phyloP scores from a whole-genome alignment of 2,329 filamentous ascomycete genomes.

The Fusarium papillatum region DNA sequence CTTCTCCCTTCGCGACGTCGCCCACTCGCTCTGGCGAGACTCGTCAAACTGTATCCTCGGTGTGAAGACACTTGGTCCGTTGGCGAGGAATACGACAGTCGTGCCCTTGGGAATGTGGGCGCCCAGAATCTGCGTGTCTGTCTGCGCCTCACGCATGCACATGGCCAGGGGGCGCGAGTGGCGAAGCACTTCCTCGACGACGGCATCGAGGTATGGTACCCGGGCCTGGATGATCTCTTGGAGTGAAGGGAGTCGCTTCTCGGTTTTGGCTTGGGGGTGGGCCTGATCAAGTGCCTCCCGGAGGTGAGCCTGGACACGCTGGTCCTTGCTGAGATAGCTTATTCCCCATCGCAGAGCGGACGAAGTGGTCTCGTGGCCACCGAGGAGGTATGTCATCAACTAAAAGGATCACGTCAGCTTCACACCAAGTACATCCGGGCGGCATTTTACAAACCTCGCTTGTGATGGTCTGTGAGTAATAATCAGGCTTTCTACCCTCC shows the following conservation, averaged over 20 bases:
- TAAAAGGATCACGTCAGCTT: neutral
- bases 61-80: slow-evolving; percentile 12
- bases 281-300: slow-evolving; percentile 12
- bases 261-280: neutral
- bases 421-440: neutral
- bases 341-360: slow-evolving; percentile 25
- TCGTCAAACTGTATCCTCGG: slow-evolving; percentile 17
- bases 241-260: slow-evolving; percentile 13
- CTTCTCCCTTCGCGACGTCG: neutral
- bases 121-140: slow-evolving; percentile 24
- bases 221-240: slow-evolving; percentile 23
- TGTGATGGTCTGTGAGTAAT: slow-evolving; percentile 19
- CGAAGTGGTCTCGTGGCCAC: slow-evolving; percentile 31
- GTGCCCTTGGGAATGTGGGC: slow-evolving; percentile 30
- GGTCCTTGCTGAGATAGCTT: slow-evolving; percentile 22
- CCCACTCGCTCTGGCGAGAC: slow-evolving; percentile 19
- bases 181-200: slow-evolving; percentile 24
- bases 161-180: slow-evolving; percentile 21
- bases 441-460: slow-evolving; percentile 15
- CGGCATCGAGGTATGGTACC: slow-evolving; percentile 24
- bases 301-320: slow-evolving; percentile 15
- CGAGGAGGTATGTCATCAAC: slow-evolving; percentile 28
- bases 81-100: slow-evolving; percentile 22
- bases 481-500: slow-evolving; percentile 18
- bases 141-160: slow-evolving; percentile 12